Evolutionary conservation across 805 yeast species (phyloP).

Genomic region (Citeromyces matritensis): DNA sequence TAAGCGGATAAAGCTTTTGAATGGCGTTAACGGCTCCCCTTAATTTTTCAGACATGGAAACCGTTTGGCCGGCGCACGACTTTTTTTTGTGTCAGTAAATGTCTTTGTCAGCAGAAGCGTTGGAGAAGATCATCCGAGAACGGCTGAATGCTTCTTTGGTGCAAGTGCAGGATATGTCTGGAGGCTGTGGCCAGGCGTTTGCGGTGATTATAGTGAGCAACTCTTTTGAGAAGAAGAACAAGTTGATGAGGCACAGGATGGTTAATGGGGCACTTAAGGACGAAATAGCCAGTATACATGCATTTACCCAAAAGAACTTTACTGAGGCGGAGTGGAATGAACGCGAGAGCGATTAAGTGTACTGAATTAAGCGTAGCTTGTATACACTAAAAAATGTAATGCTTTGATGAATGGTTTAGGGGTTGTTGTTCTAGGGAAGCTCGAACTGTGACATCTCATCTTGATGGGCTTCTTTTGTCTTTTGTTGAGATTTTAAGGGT

Average conservation of each 20-base stretch:
- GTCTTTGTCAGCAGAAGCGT: conserved; percentile 16
- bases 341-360: conserved; percentile 13
- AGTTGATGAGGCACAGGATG: conserved; percentile 71
- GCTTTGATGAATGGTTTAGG: too few species aligned
- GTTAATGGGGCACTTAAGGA: conserved; percentile 70
- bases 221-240: conserved; percentile 66
- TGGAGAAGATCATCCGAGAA: conserved; percentile 33
- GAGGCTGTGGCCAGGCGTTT: conserved; percentile 98
- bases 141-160: conserved; percentile 49
- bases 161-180: conserved; percentile 65
- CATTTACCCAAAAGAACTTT: conserved; percentile 85
- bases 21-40: conserved; percentile 33
- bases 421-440: too few species aligned
- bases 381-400: too few species aligned
- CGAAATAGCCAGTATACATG: conserved; percentile 83
- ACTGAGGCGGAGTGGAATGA: conserved; percentile 80
- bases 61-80: too few species aligned
- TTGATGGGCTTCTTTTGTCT: too few species aligned
- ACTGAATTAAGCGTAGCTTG: too few species aligned
- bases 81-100: conserved; percentile 1
- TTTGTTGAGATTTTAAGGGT: too few species aligned
- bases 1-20: conserved; percentile 66
- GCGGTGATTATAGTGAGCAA: conserved; percentile 76
- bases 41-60: conserved; percentile 13
- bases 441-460: too few species aligned